These are phyloP conservation scores for Calamus simplicifolius DNA, from an alignment of 176 grass and related monocot genomes.

Conservation along the genomic window DNA sequence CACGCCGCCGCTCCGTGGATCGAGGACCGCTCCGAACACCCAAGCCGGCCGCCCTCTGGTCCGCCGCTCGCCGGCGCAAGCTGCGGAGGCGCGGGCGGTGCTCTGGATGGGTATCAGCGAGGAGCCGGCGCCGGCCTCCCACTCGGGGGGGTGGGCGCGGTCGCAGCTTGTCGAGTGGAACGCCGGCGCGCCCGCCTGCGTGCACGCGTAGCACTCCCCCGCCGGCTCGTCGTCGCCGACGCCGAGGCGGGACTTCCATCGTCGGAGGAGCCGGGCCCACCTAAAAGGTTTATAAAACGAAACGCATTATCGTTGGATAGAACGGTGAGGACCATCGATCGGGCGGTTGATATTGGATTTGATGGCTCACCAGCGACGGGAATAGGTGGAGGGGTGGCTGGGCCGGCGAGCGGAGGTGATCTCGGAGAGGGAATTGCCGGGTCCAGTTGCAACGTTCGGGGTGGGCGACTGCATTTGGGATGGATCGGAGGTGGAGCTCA, in stretches of 20 bases:
- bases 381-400: too few relatives aligned
- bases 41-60: slow-evolving; percentile 2
- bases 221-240: neutral
- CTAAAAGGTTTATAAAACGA: neutral
- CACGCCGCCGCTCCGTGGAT: slow-evolving; percentile 74
- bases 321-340: too few relatives aligned
- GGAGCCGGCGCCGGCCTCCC: slow-evolving; percentile 84
- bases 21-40: slow-evolving; percentile 66
- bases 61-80: too few relatives aligned
- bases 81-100: neutral
- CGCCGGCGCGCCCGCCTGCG: slow-evolving; percentile 70
- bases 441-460: too few relatives aligned
- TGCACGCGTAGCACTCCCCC: slow-evolving; percentile 92
- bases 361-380: too few relatives aligned
- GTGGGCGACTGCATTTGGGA: too few relatives aligned
- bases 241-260: neutral
- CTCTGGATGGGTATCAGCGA: slow-evolving; percentile 80
- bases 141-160: slow-evolving; percentile 64
- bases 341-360: too few relatives aligned
- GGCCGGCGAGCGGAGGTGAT: too few relatives aligned
- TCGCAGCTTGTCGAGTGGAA: slow-evolving; percentile 98
- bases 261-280: neutral
- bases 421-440: too few relatives aligned
- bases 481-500: too few relatives aligned
- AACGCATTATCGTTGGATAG: too few relatives aligned